phyloP scores from a whole-genome alignment of 768 basidiomycete genomes.

The Trametes maxima region DNA sequence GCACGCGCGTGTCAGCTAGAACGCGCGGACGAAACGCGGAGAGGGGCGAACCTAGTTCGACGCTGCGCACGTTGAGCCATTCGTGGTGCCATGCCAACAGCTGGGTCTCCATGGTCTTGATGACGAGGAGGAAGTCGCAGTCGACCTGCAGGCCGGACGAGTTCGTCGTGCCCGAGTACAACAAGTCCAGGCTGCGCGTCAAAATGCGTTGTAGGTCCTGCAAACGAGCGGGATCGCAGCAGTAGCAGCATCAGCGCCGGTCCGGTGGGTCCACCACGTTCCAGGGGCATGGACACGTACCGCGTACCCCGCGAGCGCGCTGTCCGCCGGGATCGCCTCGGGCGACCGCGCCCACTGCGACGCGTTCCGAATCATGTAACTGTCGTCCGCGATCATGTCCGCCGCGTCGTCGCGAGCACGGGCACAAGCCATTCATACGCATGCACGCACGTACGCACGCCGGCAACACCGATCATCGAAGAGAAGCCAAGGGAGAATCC shows the following conservation, averaged over 20 bases:
- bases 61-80: constrained; percentile 36
- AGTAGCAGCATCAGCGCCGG: constrained; percentile 6
- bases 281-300: constrained; percentile 45
- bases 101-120: constrained; percentile 84
- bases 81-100: constrained; percentile 64
- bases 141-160: constrained; percentile 82
- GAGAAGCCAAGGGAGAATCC: constrained; percentile 7
- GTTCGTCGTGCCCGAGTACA: constrained; percentile 82
- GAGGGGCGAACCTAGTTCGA: not conserved
- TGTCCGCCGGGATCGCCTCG: constrained; percentile 63
- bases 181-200: constrained; percentile 84
- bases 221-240: constrained; percentile 15
- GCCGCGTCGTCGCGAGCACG: not conserved
- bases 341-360: constrained; percentile 72
- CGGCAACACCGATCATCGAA: constrained; percentile 20
- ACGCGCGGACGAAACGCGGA: not conserved
- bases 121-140: constrained; percentile 82
- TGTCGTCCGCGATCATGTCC: constrained; percentile 33
- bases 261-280: not conserved
- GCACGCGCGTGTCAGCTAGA: not conserved
- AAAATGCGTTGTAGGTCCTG: constrained; percentile 89
- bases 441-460: not conserved
- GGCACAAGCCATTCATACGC: constrained; percentile 2
- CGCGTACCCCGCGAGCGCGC: constrained; percentile 72
- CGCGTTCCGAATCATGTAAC: constrained; percentile 86